phyloP scores from a whole-genome alignment of 768 basidiomycete genomes.

The Lactarius hengduanensis region DNA sequence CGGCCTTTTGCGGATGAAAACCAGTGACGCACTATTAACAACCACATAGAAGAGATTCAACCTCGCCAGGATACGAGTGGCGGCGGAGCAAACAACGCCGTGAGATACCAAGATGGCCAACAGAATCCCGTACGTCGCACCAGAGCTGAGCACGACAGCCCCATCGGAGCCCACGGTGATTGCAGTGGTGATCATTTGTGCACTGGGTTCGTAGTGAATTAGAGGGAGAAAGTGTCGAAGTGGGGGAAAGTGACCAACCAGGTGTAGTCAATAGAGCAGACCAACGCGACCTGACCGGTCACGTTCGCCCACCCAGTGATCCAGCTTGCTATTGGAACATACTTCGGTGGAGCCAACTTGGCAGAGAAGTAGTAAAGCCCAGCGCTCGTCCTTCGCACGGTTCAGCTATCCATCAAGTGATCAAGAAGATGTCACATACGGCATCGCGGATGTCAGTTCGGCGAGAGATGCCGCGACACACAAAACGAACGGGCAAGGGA shows the following conservation, averaged over 20 bases:
- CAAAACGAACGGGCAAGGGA: slow-evolving; percentile 67
- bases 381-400: slow-evolving; percentile 60
- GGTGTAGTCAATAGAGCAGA: slow-evolving; percentile 74
- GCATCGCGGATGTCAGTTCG: slow-evolving; percentile 72
- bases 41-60: slow-evolving; percentile 70
- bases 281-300: slow-evolving; percentile 66
- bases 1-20: background rate
- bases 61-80: slow-evolving; percentile 60
- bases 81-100: slow-evolving; percentile 68
- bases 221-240: slow-evolving; percentile 3
- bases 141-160: slow-evolving; percentile 48
- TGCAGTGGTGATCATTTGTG: slow-evolving; percentile 75
- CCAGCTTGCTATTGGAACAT: slow-evolving; percentile 63
- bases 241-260: slow-evolving; percentile 39
- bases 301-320: slow-evolving; percentile 74
- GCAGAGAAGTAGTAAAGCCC: slow-evolving; percentile 80
- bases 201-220: slow-evolving; percentile 37
- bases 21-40: slow-evolving; percentile 50
- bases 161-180: slow-evolving; percentile 62
- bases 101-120: slow-evolving; percentile 63
- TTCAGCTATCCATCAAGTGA: background rate
- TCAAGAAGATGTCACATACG: slow-evolving; percentile 40
- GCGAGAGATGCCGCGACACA: slow-evolving; percentile 70
- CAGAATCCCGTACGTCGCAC: slow-evolving; percentile 67
- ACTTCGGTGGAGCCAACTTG: slow-evolving; percentile 62